Base-by-base conservation (phyloP, 768 basidiomycete genomes). In the Suillus plorans region DNA sequence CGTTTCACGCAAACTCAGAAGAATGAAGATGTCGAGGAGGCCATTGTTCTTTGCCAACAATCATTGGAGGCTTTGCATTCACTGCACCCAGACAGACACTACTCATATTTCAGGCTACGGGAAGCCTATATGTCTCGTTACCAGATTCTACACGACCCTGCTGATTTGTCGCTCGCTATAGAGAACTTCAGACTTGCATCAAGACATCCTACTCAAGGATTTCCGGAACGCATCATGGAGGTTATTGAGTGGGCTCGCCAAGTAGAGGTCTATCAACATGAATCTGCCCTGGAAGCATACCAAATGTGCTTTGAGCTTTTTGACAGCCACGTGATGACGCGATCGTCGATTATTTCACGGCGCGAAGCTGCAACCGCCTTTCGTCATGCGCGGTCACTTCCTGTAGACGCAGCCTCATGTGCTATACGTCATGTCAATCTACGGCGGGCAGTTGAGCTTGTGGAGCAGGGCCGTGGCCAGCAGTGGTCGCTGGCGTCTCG, bases 401-500 rank as follows among this genome's bases (percentile, higher is more conserved):
- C 65, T 44, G 62, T 60, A 3, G 39, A 66, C 39, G 61, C 61
- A 25, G 62, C 61, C 0, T 66, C 61, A 13, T 66, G 45, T 52
- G 74, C 73, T 25, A 61, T 67, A 59, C 39, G 9, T n/a, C 13
- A 50, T 45, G 20, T 22, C 13, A 60, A 66, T 25, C 34, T 34
- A 12, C 50, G 63, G 36, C 61, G 41, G 9, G 73, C 74, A 13
- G 28, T 75, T 2, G 72, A 74, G 63, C 71, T 74, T 67, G 55
- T 73, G 41, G 75, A 76, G 69, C 47, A 49, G 22, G 47, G 22
- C 2, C 47, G 47, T 49, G n/a, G 70, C 5, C 62, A 74, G 13
- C 68, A 73, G 1, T 76, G 75, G 74, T 68, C 67, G 25, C 71
- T 74, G 49, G 42, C 74, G 1, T 60, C 69, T 20, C 67, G 71